phyloP scores from a whole-genome alignment of 73 alveolate genomes.

The Tetrahymena malaccensis region DNA sequence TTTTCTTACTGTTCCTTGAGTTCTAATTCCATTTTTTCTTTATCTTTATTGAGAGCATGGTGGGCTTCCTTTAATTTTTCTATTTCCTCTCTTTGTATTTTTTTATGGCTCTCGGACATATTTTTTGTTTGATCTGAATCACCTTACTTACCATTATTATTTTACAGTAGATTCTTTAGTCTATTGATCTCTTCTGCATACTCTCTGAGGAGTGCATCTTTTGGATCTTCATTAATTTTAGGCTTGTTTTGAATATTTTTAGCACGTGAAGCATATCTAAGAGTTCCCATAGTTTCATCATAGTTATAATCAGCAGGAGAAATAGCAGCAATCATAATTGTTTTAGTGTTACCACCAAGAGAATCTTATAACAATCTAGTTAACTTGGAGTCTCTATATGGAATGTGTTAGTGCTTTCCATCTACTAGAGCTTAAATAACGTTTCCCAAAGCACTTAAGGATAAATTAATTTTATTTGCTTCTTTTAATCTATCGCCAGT shows the following conservation, averaged over 20 bases:
- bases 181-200: conserved; percentile 78
- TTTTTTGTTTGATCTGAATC: neutral
- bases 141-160: neutral
- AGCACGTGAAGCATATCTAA: conserved; percentile 84
- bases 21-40: conserved; percentile 15
- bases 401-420: conserved; percentile 66
- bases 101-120: neutral
- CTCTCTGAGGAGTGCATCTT: conserved; percentile 71
- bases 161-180: conserved; percentile 53
- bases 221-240: conserved; percentile 84
- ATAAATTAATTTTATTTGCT: conserved; percentile 80
- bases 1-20: conserved; percentile 47
- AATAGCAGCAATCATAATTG: conserved; percentile 84
- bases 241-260: conserved; percentile 80
- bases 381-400: conserved; percentile 79
- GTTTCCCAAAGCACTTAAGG: conserved; percentile 82
- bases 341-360: conserved; percentile 83
- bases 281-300: conserved; percentile 78
- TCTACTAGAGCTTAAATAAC: conserved; percentile 80
- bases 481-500: conserved; percentile 86
- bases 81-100: conserved; percentile 10
- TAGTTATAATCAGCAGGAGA: conserved; percentile 85
- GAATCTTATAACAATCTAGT: conserved; percentile 74
- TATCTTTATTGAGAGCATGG: conserved; percentile 14
- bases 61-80: conserved; percentile 31